Evolutionary conservation across 1,139 yeast species (phyloP), one percentile per base, ranked within the genome.

Genomic region (Protomyces arabidopsidicola): DNA sequence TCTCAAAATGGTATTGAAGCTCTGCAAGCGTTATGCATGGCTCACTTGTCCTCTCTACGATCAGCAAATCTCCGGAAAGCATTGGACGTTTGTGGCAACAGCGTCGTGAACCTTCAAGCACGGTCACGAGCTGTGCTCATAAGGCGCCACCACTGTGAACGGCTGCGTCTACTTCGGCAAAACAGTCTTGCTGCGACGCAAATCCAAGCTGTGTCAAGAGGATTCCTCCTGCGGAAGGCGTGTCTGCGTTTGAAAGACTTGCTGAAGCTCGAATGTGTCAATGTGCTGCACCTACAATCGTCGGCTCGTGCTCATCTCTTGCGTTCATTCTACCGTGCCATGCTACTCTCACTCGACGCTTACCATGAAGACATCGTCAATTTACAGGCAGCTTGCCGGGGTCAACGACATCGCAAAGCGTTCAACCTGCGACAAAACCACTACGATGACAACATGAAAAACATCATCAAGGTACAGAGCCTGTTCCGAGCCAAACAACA

Each of bases 391-490:
- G 53, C 60, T 5, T 64, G 60, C 3, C 59, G 69, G 8, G 69
- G 67, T 10, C 14, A 14, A 16, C 20, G 45, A 3, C 42, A 58
- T 2, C 68, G 72, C 1, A 24, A 18, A 18, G 20, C n/a, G n/a
- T 54, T 45, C 31, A 35, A 16, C 8, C 39, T 12, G 10, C 45
- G 84, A 69, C 76, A 79, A 68, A 74, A 74, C 1, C 81, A 85
- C 74, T 93, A 89, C 74, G 73, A 72, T 24, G 72, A 74, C 3
- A 85, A 89, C 69, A 72, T 82, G 60, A 80, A 79, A 16, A 79
- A 81, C 54, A 83, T 93, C 14, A 79, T 90, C 66, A 82, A 79
- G 70, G 83, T 90, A 16, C 98, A 93, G 75, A 86, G 91, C 56
- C 79, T 79, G 55, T 81, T 91, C 57, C 82, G 90, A 65, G 86